Evolutionary conservation across 2,329 filamentous ascomycete genomes (phyloP), one percentile per base, ranked within the genome.

Genomic region (Plectosphaerella plurivora): DNA sequence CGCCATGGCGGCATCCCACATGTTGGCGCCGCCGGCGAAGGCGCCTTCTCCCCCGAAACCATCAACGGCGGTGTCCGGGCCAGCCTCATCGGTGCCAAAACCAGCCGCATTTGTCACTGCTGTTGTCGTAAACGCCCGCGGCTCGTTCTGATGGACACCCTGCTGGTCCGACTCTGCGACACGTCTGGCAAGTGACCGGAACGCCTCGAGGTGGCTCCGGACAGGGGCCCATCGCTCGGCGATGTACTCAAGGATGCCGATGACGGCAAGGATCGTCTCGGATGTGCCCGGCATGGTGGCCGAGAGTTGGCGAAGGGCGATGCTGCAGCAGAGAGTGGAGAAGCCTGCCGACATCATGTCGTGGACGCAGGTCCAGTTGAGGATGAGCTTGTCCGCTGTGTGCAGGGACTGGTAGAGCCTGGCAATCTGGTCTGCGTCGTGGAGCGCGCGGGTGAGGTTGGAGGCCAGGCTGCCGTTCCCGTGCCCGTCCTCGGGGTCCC

Each of bases 301-400:
- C 15, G 37, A 18, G 5, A 39, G 37, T 14, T 39, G 37, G 15
- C 22, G 44, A 20, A 25, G 35, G 9, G 25, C 24, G 14, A 48
- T 36, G 5, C 46, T 25, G n/a, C 46, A 48, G 25, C 33, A 48
- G 3, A 48, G 14, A 14, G 18, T 48, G 8, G 46, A 24, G 35
- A 48, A 48, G 25, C 46, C 46, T 4, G 46, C 46, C 24, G 46
- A 48, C 46, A 48, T 48, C 46, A 48, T 48, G 46, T 48, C 46
- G 24, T 48, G 46, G 9, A 48, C 46, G 18, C 46, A 48, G 9
- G 46, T 48, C 46, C 46, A 48, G 28, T 48, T 48, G 11, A 48
- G 28, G 28, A 48, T 25, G 4, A 48, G 35, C 46, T 48, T 48
- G 24, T 48, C 46, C 6, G 11, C 24, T 3, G 46, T 35, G 16